Base-by-base conservation (phyloP, 371 early-diverging fungal species). In the Amoeboaphelidium protococcarum region DNA sequence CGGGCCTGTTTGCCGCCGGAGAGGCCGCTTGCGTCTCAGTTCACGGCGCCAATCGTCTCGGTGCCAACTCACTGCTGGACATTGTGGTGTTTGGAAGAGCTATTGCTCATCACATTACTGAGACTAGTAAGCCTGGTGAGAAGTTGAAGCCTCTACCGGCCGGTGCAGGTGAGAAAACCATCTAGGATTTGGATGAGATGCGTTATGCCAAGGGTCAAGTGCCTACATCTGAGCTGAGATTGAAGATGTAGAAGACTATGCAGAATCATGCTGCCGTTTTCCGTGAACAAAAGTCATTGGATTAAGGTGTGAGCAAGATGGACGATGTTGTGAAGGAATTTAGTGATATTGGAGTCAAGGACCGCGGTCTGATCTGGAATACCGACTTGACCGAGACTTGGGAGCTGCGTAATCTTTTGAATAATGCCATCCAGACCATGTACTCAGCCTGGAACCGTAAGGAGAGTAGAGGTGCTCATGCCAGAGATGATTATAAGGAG, bases 391-490 rank as follows among this genome's bases (percentile, higher is more conserved):
- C 82, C 47, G 95, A 94, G 66, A 82, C 91, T 26, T 73, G 88
- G 26, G 95, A 94, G 63, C 73, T 94, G 52, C 91, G 88, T 63
- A 94, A 94, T 71, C 66, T 92, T 64, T 74, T 94, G 67, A 86
- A 89, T 42, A 82, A 82, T 62, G 95, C 95, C 31, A 68, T 78
- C 41, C 95, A 94, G 65, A 90, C 95, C 53, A 88, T 94, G 80
- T 72, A 82, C 67, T 76, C 90, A 59, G 95, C 95, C 46, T 74
- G 74, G 22, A 82, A 80, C 41, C 82, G 95, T 58, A 89, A 87
- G 66, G 95, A 94, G 68, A 82, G 83, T 19, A 85, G 95, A 50
- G 95, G 95, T 58, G 94, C 94, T 47, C 95, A 94, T 63, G 87
- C 92, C 26, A 87, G 92, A 62, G 91, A 90, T 60, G 94, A 90